Percentiles rank a stretch among this genome's conserved stretches.
Conservation (phyloP, 345 rosid genomes). For the Lenwebbia sp. region DNA sequence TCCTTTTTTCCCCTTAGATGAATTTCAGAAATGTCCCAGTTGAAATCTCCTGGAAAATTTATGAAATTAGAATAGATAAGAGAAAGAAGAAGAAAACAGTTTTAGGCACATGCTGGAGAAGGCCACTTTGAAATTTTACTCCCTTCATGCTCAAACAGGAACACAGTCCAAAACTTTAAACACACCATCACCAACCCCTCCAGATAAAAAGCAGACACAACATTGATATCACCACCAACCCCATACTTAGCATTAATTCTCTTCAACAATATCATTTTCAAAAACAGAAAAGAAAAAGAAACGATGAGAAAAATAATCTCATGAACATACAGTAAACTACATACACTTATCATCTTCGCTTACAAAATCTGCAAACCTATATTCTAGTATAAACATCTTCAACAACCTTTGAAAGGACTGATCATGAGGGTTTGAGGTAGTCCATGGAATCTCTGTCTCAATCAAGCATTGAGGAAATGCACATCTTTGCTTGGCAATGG, state of each 20-base stretch:
- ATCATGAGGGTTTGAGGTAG: background rate
- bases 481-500: background rate
- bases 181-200: background rate
- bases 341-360: background rate
- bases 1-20: background rate
- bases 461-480: background rate
- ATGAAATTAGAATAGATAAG: background rate
- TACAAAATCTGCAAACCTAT: background rate
- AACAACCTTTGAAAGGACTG: background rate
- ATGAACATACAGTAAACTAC: background rate
- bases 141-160: background rate
- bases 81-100: background rate
- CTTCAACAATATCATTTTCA: background rate
- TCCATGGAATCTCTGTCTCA: background rate
- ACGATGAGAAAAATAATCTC: background rate
- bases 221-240: background rate
- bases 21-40: background rate
- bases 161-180: background rate
- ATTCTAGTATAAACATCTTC: background rate
- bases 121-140: background rate
- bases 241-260: background rate
- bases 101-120: background rate
- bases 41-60: background rate
- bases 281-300: background rate
- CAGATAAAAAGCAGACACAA: background rate